phyloP scores from a whole-genome alignment of 495 filamentous ascomycete species.

The Platismatia glauca region DNA sequence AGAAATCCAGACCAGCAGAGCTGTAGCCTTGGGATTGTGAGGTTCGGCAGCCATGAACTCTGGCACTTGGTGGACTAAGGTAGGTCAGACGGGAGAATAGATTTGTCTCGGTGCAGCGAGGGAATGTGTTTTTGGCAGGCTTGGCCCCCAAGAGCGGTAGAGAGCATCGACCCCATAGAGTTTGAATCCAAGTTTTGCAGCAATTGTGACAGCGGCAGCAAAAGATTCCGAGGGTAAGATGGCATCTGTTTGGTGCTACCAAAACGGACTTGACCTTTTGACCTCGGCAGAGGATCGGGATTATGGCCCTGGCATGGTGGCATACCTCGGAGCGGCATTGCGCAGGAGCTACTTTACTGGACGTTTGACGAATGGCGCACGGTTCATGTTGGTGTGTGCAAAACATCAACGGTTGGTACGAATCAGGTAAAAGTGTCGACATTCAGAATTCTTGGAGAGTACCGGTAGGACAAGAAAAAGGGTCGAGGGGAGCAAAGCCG shows the following conservation, averaged over 20 bases:
- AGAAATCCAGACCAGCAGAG: neutral
- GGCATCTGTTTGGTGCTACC: neutral
- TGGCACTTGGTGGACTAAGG: neutral
- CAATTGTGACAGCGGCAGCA: neutral
- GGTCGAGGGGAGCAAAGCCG: too few species aligned
- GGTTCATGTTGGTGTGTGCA: neutral
- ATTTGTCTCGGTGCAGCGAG: neutral
- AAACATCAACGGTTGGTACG: neutral
- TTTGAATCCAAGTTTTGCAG: neutral
- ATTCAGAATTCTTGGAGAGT: neutral
- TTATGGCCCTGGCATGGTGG: neutral
- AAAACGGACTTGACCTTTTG: neutral
- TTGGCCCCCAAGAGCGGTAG: neutral
- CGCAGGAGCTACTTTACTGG: neutral
- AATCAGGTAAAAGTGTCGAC: neutral
- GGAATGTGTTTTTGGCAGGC: neutral
- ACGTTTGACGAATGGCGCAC: neutral
- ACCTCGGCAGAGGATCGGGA: neutral
- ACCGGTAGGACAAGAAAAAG: neutral
- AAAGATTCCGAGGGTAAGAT: neutral
- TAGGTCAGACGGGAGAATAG: neutral
- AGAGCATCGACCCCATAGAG: neutral
- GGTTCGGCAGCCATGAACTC: neutral
- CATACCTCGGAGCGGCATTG: constrained; percentile 1
- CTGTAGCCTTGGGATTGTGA: neutral